Conservation (phyloP, 768 basidiomycete genomes). For the Stropharia rugosoannulata region DNA sequence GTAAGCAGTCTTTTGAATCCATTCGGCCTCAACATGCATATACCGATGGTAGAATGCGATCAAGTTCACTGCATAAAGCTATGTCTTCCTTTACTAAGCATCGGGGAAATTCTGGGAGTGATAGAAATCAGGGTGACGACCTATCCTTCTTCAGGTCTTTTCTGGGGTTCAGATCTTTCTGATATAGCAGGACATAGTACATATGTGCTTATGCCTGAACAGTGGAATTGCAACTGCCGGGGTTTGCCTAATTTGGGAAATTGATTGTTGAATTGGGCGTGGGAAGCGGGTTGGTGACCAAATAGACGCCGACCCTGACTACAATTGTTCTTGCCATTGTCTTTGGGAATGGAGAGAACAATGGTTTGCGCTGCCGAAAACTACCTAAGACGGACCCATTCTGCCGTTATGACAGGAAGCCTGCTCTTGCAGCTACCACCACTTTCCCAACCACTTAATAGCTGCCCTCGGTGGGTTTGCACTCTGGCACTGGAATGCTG, state of each 20-base stretch:
- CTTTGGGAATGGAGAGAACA: slow-evolving; percentile 1
- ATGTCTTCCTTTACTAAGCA: too few relatives aligned
- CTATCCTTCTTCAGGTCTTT: too few relatives aligned
- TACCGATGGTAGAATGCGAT: too few relatives aligned
- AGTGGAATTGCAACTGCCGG: too few relatives aligned
- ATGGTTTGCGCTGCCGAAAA: background rate
- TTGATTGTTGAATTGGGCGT: background rate
- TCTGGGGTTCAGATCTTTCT: too few relatives aligned
- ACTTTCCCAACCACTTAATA: slow-evolving; percentile 7
- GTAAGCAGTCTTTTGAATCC: too few relatives aligned
- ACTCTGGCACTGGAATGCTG: slow-evolving; percentile 27
- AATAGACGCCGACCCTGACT: background rate
- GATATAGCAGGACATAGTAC: too few relatives aligned
- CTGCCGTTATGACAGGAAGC: background rate
- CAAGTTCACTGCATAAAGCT: too few relatives aligned
- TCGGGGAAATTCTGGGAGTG: too few relatives aligned
- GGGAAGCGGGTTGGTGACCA: background rate
- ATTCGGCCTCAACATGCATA: too few relatives aligned
- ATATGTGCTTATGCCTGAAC: too few relatives aligned
- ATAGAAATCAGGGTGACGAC: too few relatives aligned
- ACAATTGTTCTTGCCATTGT: slow-evolving; percentile 1
- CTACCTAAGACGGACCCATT: background rate
- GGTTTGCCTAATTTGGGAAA: background rate
- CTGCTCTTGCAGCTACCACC: slow-evolving; percentile 17
- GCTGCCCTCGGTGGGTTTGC: slow-evolving; percentile 12